These are phyloP conservation scores for Pelargonium australe DNA, from an alignment of 441 rosid species.

Conservation along the genomic window DNA sequence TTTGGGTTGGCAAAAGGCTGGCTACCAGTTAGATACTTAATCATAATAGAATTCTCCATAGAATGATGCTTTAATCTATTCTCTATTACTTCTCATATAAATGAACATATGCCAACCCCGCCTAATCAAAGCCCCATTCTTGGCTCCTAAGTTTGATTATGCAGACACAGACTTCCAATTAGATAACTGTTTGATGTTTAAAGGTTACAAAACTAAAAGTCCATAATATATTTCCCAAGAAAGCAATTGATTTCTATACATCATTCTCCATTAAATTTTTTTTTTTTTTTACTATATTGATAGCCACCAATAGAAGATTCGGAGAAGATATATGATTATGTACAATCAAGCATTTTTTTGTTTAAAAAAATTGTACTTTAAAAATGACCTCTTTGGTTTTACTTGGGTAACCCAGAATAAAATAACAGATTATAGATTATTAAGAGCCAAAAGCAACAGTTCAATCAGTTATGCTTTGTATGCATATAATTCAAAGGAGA, in stretches of 20 bases:
- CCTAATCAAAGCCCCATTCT: neutral
- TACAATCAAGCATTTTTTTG: neutral
- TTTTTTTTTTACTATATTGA: neutral
- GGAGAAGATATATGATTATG: neutral
- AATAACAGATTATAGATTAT: neutral
- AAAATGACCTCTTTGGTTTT: slow-evolving; percentile 2
- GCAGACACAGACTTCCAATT: neutral
- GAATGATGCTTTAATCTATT: neutral
- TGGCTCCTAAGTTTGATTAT: slow-evolving; percentile 4
- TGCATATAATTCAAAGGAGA: neutral
- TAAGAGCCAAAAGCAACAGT: neutral
- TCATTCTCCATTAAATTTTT: neutral
- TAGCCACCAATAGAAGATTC: slow-evolving; percentile 3
- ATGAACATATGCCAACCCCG: neutral
- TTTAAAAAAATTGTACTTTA: neutral
- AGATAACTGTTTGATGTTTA: neutral
- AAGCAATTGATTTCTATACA: neutral
- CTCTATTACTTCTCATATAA: neutral
- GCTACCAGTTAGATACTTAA: neutral
- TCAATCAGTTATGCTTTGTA: neutral
- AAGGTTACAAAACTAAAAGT: neutral
- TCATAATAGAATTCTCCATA: neutral
- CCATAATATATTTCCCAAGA: neutral
- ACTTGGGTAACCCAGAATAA: neutral
- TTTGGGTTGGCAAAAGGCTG: neutral